phyloP scores from a whole-genome alignment of 2,329 filamentous ascomycete genomes.

The Camillea tinctor region DNA sequence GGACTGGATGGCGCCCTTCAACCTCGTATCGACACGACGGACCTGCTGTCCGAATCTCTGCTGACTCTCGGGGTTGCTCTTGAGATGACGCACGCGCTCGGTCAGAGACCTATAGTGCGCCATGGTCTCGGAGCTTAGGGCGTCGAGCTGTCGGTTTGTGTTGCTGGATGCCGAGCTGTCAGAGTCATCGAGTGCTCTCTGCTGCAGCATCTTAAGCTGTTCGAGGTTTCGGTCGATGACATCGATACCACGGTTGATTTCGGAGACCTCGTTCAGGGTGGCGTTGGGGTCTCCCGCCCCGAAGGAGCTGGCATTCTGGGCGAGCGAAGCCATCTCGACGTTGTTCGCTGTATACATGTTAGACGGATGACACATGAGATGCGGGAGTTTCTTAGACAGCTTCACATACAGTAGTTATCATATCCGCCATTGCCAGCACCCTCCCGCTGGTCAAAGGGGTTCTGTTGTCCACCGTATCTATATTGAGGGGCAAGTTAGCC shows the following conservation, averaged over 20 bases:
- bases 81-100: conserved; percentile 76
- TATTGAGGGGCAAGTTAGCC: conserved; percentile 31
- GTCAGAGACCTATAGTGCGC: conserved; percentile 76
- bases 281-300: conserved; percentile 63
- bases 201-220: conserved; percentile 69
- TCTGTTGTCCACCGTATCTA: conserved; percentile 55
- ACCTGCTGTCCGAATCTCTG: conserved; percentile 78
- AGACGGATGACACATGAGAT: conserved; percentile 1
- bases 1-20: conserved; percentile 77
- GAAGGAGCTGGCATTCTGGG: conserved; percentile 49
- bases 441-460: conserved; percentile 60
- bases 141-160: conserved; percentile 68
- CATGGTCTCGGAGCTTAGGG: conserved; percentile 77
- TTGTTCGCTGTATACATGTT: conserved; percentile 40
- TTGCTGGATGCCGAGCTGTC: conserved; percentile 67
- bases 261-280: conserved; percentile 80
- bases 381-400: not conserved
- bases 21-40: conserved; percentile 72
- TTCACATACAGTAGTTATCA: conserved; percentile 37
- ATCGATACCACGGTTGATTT: conserved; percentile 75
- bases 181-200: conserved; percentile 70
- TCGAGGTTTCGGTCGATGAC: conserved; percentile 71
- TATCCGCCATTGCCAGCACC: conserved; percentile 38
- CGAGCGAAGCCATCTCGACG: conserved; percentile 71
- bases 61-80: conserved; percentile 74